phyloP scores from a whole-genome alignment of 306 rosid species.

The Dryas octopetala region DNA sequence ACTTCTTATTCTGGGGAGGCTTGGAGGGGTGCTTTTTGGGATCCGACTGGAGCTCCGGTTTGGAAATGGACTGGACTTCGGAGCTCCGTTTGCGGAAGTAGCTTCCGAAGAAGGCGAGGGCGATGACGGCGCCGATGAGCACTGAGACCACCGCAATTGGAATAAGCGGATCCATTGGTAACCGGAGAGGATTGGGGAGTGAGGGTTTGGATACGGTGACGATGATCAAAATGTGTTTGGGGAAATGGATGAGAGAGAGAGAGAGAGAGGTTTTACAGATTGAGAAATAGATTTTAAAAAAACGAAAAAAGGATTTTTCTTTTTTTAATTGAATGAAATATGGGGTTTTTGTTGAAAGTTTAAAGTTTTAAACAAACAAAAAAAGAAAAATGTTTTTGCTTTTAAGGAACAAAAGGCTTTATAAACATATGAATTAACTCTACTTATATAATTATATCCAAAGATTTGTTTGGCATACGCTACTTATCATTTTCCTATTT shows the following conservation, averaged over 20 bases:
- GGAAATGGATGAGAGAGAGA: neutral
- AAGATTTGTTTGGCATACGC: no score
- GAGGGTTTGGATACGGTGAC: neutral
- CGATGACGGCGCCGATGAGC: conserved; percentile 70
- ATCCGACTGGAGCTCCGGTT: conserved; percentile 50
- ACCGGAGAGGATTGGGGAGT: neutral
- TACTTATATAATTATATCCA: no score
- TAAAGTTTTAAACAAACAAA: neutral
- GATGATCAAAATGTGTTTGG: neutral
- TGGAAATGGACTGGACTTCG: conserved; percentile 68
- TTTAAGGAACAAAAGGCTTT: neutral
- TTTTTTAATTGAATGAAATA: no score
- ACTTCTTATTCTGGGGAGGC: conserved; percentile 57
- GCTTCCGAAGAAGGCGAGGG: conserved; percentile 53
- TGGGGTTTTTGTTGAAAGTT: no score
- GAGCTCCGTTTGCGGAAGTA: conserved; percentile 72
- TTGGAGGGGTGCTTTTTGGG: conserved; percentile 46
- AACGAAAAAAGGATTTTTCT: no score
- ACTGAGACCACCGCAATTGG: conserved; percentile 51
- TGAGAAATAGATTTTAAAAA: no score
- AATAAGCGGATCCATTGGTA: conserved; percentile 62
- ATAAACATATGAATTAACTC: no score
- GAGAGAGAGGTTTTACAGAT: no score
- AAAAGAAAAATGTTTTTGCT: no score
- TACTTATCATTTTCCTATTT: no score